These are phyloP conservation scores for Aspergillus puulaauensis DNA, from an alignment of 2,329 filamentous ascomycete species.

Conservation along the genomic window DNA sequence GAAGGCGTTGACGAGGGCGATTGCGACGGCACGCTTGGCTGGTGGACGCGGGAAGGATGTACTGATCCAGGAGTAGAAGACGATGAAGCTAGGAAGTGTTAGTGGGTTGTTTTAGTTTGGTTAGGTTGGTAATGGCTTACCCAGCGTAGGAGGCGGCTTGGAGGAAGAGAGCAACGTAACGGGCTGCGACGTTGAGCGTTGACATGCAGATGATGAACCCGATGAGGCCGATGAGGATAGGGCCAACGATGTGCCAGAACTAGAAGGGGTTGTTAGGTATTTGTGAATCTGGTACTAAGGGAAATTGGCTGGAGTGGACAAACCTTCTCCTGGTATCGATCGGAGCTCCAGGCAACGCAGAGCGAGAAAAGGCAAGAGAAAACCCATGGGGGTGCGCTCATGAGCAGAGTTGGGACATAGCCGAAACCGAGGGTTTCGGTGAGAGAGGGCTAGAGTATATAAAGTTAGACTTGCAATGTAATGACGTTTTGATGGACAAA, in stretches of 20 bases:
- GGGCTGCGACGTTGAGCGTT: constrained; percentile 55
- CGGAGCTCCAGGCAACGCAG: constrained; percentile 56
- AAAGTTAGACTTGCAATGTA: constrained; percentile 1
- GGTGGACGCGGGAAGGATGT: constrained; percentile 65
- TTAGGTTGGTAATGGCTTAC: constrained; percentile 1
- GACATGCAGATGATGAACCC: constrained; percentile 63
- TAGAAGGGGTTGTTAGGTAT: constrained; percentile 20
- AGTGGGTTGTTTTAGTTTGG: not conserved
- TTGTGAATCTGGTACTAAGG: not conserved
- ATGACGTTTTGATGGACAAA: not conserved
- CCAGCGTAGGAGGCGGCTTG: constrained; percentile 59
- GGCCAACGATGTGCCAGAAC: constrained; percentile 60
- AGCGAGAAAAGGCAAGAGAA: constrained; percentile 60
- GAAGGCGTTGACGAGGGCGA: constrained; percentile 74
- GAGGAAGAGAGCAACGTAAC: constrained; percentile 62
- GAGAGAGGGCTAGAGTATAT: constrained; percentile 20
- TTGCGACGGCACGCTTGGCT: constrained; percentile 68
- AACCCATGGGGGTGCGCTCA: constrained; percentile 51
- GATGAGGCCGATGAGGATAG: constrained; percentile 53
- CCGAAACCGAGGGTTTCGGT: constrained; percentile 27
- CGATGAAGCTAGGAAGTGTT: constrained; percentile 18
- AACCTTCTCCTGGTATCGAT: constrained; percentile 51
- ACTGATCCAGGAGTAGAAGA: constrained; percentile 33
- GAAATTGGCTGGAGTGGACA: not conserved
- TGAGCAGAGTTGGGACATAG: constrained; percentile 28